Evolutionary conservation across 208 protist species (phyloP).

Genomic region (Naegleria fowleri): DNA sequence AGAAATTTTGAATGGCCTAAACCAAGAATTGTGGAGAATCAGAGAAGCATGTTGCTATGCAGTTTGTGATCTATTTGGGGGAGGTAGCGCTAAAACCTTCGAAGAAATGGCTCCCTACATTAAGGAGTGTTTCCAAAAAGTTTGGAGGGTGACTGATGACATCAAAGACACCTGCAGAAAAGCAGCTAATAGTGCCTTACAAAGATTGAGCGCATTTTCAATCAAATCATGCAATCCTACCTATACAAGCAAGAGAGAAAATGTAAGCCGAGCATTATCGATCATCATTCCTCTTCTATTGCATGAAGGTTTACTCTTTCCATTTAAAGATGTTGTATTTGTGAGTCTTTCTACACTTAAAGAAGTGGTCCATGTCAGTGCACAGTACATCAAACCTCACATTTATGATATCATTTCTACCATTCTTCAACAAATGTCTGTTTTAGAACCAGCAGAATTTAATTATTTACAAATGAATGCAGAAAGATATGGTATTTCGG

Average conservation of each 20-base stretch:
- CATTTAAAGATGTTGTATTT: background rate
- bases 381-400: background rate
- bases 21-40: constrained; percentile 22
- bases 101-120: constrained; percentile 23
- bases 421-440: background rate
- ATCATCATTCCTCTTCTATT: background rate
- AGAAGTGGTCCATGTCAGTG: background rate
- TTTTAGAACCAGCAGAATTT: background rate
- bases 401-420: background rate
- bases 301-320: background rate
- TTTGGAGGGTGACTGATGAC: constrained; percentile 16
- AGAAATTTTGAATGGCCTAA: constrained; percentile 26
- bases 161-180: background rate
- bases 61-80: constrained; percentile 29
- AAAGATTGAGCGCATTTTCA: background rate
- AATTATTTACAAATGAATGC: background rate
- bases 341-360: background rate
- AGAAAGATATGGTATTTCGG: background rate
- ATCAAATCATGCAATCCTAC: constrained; percentile 14
- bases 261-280: background rate
- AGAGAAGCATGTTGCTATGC: constrained; percentile 35
- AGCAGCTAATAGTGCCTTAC: background rate
- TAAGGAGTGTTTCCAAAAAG: background rate
- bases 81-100: background rate
- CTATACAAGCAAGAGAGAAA: background rate